phyloP scores from a whole-genome alignment of 306 rosid species.

The Pyrus communis region DNA sequence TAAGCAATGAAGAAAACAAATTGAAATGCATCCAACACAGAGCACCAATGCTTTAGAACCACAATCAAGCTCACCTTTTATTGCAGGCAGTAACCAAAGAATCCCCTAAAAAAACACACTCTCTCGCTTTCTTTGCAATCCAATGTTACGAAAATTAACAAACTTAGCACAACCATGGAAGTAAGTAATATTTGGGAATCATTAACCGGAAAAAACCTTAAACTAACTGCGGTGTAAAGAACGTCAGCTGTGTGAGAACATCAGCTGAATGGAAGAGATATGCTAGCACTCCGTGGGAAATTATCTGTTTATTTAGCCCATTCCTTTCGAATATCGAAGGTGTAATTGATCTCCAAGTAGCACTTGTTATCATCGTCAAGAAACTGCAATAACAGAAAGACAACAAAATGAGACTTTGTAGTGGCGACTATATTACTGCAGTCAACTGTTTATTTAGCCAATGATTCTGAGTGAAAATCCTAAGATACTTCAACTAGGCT shows the following conservation, averaged over 20 bases:
- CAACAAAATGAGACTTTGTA: background rate
- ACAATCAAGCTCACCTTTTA: background rate
- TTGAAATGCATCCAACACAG: background rate
- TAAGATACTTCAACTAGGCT: background rate
- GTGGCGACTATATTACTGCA: background rate
- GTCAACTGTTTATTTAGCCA: background rate
- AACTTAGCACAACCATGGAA: conserved; percentile 23
- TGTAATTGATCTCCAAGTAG: conserved; percentile 50
- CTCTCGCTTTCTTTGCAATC: conserved; percentile 8
- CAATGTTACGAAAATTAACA: conserved; percentile 12
- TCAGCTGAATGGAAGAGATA: conserved; percentile 7
- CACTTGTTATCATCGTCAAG: conserved; percentile 51
- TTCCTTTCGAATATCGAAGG: conserved; percentile 40
- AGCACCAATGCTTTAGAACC: background rate
- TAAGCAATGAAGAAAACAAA: background rate
- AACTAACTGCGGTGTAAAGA: conserved; percentile 3
- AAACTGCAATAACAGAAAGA: conserved; percentile 23
- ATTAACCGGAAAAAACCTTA: conserved; percentile 4
- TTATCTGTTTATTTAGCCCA: conserved; percentile 21
- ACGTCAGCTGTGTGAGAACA: conserved; percentile 18
- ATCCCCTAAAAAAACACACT: background rate
- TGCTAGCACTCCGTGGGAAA: background rate
- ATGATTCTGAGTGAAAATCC: background rate
- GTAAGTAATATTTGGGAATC: background rate
- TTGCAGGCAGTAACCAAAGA: conserved; percentile 23